Percentiles rank a stretch among this genome's conserved stretches.
These are phyloP conservation scores for Chaetomium olivaceum DNA, from an alignment of 2,329 filamentous ascomycete genomes.

Conservation along the genomic window DNA sequence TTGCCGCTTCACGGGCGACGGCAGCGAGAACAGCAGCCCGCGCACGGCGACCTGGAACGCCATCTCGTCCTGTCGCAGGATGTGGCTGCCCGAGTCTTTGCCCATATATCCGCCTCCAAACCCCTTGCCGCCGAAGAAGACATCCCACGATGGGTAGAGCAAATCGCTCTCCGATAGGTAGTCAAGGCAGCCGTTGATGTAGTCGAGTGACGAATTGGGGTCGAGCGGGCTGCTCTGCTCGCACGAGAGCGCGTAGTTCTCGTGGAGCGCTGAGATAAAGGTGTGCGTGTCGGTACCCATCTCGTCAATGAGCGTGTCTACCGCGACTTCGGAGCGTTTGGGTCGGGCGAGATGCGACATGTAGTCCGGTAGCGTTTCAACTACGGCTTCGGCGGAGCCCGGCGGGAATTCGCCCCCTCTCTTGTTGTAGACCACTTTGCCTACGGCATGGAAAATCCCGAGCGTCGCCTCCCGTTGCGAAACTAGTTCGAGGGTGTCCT, in stretches of 20 bases:
- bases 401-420: conserved; percentile 62
- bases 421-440: conserved; percentile 96
- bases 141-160: conserved; percentile 70
- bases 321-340: conserved; percentile 63
- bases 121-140: conserved; percentile 65
- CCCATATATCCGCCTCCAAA: conserved; percentile 48
- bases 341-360: conserved; percentile 59
- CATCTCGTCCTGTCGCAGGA: conserved; percentile 88
- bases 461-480: conserved; percentile 86
- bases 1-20: conserved; percentile 79
- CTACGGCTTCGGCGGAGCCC: conserved; percentile 41
- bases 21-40: conserved; percentile 81
- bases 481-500: conserved; percentile 75
- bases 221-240: conserved; percentile 54
- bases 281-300: conserved; percentile 89
- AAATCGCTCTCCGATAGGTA: conserved; percentile 85
- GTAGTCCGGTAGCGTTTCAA: conserved; percentile 61
- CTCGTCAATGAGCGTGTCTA: conserved; percentile 84
- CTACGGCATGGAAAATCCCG: conserved; percentile 94
- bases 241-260: conserved; percentile 90
- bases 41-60: conserved; percentile 88
- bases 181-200: conserved; percentile 82
- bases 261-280: conserved; percentile 86
- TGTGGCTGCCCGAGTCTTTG: conserved; percentile 65
- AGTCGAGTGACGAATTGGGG: conserved; percentile 67